phyloP scores from a whole-genome alignment of 441 rosid species.

The Populus hybrid region DNA sequence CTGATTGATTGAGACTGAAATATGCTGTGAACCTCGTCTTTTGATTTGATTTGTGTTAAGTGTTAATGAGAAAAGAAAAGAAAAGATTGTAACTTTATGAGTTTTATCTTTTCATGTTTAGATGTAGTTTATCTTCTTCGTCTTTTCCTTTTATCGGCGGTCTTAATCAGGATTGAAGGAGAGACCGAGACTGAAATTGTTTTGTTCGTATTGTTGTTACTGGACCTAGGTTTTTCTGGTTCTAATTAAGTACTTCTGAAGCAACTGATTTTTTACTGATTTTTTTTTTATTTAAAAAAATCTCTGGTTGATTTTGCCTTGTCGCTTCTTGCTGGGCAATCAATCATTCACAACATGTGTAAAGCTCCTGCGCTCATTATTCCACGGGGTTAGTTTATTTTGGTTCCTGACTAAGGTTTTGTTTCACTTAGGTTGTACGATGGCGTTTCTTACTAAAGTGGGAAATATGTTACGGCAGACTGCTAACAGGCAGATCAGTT shows the following conservation, averaged over 20 bases:
- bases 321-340: too few species aligned
- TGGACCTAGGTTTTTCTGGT: too few species aligned
- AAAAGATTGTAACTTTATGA: neutral
- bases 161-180: neutral
- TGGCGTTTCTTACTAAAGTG: slow-evolving; percentile 82
- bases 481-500: slow-evolving; percentile 42
- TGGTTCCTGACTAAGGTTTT: neutral
- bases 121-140: neutral
- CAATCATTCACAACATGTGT: too few species aligned
- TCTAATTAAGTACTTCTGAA: too few species aligned
- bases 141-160: too few species aligned
- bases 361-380: neutral
- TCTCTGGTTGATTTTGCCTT: too few species aligned
- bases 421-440: slow-evolving; percentile 29
- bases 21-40: too few species aligned
- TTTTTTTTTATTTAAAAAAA: too few species aligned
- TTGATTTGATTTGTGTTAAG: neutral
- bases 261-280: too few species aligned
- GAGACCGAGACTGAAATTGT: neutral
- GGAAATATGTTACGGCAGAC: slow-evolving; percentile 75
- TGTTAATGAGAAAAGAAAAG: neutral
- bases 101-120: neutral
- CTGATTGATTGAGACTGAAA: neutral
- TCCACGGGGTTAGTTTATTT: neutral
- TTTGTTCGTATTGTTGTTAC: neutral